A percentile compares a stretch with the other conserved stretches of the same genome.
Conservation (phyloP, 2,329 filamentous ascomycete species). For the Sphaerulina populicola region DNA sequence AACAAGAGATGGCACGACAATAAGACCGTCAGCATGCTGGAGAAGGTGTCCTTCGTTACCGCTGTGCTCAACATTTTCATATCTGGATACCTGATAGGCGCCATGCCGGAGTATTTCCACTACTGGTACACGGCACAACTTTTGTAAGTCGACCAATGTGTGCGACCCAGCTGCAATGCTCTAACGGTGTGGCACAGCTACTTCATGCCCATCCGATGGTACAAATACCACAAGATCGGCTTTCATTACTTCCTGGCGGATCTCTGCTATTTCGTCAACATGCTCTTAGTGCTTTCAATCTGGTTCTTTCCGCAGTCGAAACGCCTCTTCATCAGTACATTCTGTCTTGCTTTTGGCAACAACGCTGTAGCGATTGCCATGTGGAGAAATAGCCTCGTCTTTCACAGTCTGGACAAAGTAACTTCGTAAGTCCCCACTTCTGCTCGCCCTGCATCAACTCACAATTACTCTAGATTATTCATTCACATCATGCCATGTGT, state of each 20-base stretch:
- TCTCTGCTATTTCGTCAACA: slow-evolving; percentile 96
- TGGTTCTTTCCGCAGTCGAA: slow-evolving; percentile 90
- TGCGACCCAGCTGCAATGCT: too few species aligned
- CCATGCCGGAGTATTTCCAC: slow-evolving; percentile 76
- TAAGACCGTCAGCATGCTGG: slow-evolving; percentile 75
- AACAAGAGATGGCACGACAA: slow-evolving; percentile 81
- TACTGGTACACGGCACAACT: slow-evolving; percentile 61
- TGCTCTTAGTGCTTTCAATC: slow-evolving; percentile 69
- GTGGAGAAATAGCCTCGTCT: slow-evolving; percentile 98
- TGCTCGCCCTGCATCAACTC: slow-evolving; percentile 1
- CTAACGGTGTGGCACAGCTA: slow-evolving; percentile 47
- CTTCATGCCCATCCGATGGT: slow-evolving; percentile 94
- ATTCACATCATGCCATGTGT: slow-evolving; percentile 99
- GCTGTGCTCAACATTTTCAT: slow-evolving; percentile 97
- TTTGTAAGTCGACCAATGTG: slow-evolving; percentile 19
- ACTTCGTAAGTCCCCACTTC: slow-evolving; percentile 51
- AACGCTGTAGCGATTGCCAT: slow-evolving; percentile 96
- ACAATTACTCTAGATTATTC: slow-evolving; percentile 54
- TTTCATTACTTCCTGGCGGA: slow-evolving; percentile 97
- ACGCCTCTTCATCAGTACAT: slow-evolving; percentile 82
- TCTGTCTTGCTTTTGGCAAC: slow-evolving; percentile 89
- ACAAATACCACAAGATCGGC: slow-evolving; percentile 80
- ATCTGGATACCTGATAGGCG: slow-evolving; percentile 87
- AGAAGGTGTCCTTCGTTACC: slow-evolving; percentile 93
- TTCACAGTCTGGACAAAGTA: slow-evolving; percentile 97